These are phyloP conservation scores for Pseudogymnoascus sp. DNA, from an alignment of 2,329 filamentous ascomycete species.

Conservation along the genomic window DNA sequence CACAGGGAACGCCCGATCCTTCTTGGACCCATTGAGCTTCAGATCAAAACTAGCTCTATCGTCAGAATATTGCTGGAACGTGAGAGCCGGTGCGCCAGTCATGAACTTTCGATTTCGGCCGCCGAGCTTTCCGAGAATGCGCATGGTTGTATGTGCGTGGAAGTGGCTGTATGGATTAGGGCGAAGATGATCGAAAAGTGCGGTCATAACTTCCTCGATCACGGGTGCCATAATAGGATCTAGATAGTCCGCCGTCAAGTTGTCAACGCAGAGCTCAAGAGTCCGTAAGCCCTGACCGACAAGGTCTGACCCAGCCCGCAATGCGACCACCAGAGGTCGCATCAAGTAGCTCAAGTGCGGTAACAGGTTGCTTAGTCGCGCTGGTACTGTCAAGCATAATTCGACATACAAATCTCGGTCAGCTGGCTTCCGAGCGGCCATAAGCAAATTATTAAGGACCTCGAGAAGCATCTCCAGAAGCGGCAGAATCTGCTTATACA, in stretches of 20 bases:
- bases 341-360: conserved; percentile 95
- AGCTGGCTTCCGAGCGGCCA: conserved; percentile 81
- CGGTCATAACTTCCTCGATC: conserved; percentile 97
- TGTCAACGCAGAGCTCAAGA: conserved; percentile 93
- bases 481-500: conserved; percentile 97
- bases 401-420: conserved; percentile 97
- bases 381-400: conserved; percentile 90
- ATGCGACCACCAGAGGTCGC: conserved; percentile 90
- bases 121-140: conserved; percentile 92
- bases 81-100: conserved; percentile 77
- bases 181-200: conserved; percentile 88
- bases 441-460: conserved; percentile 87
- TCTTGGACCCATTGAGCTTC: conserved; percentile 79
- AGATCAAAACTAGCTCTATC: conserved; percentile 83
- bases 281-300: conserved; percentile 92
- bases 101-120: conserved; percentile 94
- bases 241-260: conserved; percentile 92
- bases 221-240: conserved; percentile 99
- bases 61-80: conserved; percentile 79
- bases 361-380: conserved; percentile 84
- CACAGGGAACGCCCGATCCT: conserved; percentile 79
- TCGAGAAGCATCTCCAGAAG: conserved; percentile 96
- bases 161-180: conserved; percentile 95
- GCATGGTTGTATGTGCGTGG: conserved; percentile 94
- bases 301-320: conserved; percentile 84